Evolutionary conservation across 495 filamentous ascomycete genomes (phyloP).

Genomic region (Tuber calosporum): DNA sequence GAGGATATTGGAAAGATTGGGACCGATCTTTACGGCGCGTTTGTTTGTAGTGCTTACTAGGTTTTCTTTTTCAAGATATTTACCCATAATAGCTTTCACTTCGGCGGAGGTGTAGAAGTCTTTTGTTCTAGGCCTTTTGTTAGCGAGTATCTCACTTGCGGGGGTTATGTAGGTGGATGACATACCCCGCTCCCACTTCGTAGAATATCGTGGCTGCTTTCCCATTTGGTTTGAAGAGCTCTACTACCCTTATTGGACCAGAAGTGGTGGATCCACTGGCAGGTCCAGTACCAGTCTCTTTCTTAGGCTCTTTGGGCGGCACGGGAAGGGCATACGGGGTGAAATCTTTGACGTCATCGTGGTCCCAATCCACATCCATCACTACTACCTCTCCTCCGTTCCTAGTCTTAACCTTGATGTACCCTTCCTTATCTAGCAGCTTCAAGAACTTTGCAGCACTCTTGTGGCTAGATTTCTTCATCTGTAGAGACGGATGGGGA

Average conservation of each 20-base stretch:
- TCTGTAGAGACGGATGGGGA: constrained; percentile 55
- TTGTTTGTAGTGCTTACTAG: constrained; percentile 53
- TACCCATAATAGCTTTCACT: constrained; percentile 46
- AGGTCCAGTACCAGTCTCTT: neutral
- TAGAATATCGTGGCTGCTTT: constrained; percentile 29
- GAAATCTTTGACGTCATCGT: constrained; percentile 52
- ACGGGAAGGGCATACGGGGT: constrained; percentile 58
- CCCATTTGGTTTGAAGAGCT: constrained; percentile 36
- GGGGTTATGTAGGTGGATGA: neutral
- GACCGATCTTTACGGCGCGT: constrained; percentile 58
- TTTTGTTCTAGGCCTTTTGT: constrained; percentile 38
- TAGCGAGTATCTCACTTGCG: neutral
- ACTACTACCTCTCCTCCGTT: constrained; percentile 61
- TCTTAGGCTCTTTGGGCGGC: constrained; percentile 32
- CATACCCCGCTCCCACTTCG: constrained; percentile 25
- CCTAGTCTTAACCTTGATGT: constrained; percentile 61
- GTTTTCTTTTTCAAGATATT: constrained; percentile 49
- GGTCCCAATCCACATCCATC: constrained; percentile 59
- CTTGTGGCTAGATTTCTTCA: constrained; percentile 73
- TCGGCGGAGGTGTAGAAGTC: constrained; percentile 50
- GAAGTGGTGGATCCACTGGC: neutral
- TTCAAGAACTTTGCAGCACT: constrained; percentile 70
- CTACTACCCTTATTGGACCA: constrained; percentile 19
- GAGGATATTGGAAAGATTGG: constrained; percentile 56
- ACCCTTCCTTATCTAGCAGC: constrained; percentile 55